Evolutionary conservation across 768 basidiomycete species (phyloP), one percentile per base, ranked within the genome.

Genomic region (Podaxis sp.): DNA sequence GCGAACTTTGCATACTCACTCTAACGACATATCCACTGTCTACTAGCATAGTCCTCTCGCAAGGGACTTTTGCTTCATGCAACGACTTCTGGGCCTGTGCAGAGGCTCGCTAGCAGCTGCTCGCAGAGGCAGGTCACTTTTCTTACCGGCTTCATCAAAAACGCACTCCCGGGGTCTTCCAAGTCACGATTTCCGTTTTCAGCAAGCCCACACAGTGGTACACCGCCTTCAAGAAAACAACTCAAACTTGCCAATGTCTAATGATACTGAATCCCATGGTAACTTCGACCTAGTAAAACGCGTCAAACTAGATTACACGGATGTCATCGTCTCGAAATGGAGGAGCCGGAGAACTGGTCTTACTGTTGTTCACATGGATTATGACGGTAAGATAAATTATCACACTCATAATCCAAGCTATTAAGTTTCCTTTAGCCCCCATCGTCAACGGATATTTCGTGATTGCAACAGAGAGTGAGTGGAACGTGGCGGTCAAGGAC

Each of bases 361-460:
- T 63, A 91, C 85, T 25, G 84, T 98, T 15, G 91, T 97, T 37
- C 92, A 97, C 76, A 81, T 96, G 17, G 91, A 94, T 73, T 94
- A 95, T 72, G 88, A 95, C 71, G 93, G 93, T 89, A 67, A 67
- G 79, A 67, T n/a, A 55, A 12, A 49, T 25, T 41, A 58, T 63
- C 49, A 27, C n/a, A 33, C 47, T 61, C 29, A 56, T 63, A 57
- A 59, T 54, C 56, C 22, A 37, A 33, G 19, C 43, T 36, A 67
- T 61, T 73, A 65, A 75, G 38, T 47, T 50, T 46, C 47, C 64
- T 53, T 67, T 51, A 94, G 91, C 91, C 43, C 93, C 93, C 15
- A 84, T 95, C 65, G 89, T 96, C 0, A 92, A 94, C 67, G 94
- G 94, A 2, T 94, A 94, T 71, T 95, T 96, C 70, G 90, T 90